These are phyloP conservation scores for Acanthamoeba royreba DNA, from an alignment of 208 protist genomes.

Conservation along the genomic window DNA sequence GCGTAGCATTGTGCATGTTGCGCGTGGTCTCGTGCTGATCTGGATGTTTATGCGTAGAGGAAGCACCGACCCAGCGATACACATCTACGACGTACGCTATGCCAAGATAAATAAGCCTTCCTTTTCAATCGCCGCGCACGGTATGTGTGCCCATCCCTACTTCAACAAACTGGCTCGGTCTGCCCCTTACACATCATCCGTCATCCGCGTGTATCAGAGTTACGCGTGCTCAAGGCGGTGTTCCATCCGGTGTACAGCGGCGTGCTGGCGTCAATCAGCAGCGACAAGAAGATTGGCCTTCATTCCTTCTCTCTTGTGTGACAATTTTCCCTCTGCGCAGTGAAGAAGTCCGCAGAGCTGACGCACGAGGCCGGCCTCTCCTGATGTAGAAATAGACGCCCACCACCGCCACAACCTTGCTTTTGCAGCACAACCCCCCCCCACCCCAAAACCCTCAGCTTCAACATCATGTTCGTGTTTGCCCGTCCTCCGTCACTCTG, in stretches of 20 bases:
- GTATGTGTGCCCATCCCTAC: neutral
- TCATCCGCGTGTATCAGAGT: no score
- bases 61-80: neutral
- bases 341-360: no score
- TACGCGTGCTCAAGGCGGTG: neutral
- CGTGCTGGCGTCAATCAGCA: neutral
- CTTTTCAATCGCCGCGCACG: neutral
- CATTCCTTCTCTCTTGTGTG: neutral
- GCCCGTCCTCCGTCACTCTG: no score
- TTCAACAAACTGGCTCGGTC: no score
- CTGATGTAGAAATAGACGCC: no score
- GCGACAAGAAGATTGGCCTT: neutral
- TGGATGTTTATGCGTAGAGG: neutral
- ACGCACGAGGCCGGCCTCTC: no score
- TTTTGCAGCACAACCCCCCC: no score
- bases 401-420: no score
- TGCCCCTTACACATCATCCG: neutral
- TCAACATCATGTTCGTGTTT: no score
- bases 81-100: neutral
- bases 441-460: no score
- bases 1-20: neutral
- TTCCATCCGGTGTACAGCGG: neutral
- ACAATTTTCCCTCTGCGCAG: no score
- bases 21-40: no score
- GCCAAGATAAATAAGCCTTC: neutral